Conservation (phyloP, 1,284 basidiomycete genomes). For the Pseudozyma pruni region DNA sequence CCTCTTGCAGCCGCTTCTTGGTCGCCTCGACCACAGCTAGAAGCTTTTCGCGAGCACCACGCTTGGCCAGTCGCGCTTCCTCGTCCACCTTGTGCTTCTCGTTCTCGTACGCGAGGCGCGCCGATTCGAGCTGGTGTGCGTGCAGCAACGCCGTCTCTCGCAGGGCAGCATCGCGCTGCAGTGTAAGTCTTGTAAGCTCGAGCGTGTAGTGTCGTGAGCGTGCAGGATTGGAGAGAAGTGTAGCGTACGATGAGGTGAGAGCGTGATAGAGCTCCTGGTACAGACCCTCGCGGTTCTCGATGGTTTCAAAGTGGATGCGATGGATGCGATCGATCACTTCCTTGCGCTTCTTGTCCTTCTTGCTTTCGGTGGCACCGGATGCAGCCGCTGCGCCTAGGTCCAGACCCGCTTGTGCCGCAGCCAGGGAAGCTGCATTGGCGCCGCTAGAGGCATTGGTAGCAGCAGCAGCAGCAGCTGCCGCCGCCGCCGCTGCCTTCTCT, state of each 20-base stretch:
- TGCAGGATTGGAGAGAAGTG: conserved; percentile 59
- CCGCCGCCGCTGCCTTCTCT: conserved; percentile 35
- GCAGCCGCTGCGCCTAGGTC: conserved; percentile 11
- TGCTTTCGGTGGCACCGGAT: conserved; percentile 33
- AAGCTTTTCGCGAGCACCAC: conserved; percentile 61
- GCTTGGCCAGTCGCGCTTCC: conserved; percentile 61
- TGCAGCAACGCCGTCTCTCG: conserved; percentile 59
- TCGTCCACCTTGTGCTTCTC: conserved; percentile 62
- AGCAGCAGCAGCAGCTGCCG: conserved; percentile 20
- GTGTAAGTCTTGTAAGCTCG: conserved; percentile 51
- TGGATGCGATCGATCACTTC: conserved; percentile 66
- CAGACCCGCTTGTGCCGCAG: conserved; percentile 13
- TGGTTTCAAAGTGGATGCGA: conserved; percentile 62
- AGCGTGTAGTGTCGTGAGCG: conserved; percentile 61
- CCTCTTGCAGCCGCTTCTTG: conserved; percentile 60
- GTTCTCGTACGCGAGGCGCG: conserved; percentile 48
- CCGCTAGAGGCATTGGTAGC: conserved; percentile 8
- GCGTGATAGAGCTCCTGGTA: conserved; percentile 61
- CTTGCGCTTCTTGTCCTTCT: conserved; percentile 61
- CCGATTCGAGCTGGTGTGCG: conserved; percentile 62
- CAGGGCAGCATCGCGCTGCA: conserved; percentile 58
- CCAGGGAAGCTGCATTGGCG: neutral
- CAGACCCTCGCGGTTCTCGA: conserved; percentile 63
- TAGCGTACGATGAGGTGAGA: conserved; percentile 55
- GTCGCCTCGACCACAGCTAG: conserved; percentile 63